Evolutionary conservation across 202 grass and related monocot genomes (phyloP).

Genomic region (Musa balbisiana): DNA sequence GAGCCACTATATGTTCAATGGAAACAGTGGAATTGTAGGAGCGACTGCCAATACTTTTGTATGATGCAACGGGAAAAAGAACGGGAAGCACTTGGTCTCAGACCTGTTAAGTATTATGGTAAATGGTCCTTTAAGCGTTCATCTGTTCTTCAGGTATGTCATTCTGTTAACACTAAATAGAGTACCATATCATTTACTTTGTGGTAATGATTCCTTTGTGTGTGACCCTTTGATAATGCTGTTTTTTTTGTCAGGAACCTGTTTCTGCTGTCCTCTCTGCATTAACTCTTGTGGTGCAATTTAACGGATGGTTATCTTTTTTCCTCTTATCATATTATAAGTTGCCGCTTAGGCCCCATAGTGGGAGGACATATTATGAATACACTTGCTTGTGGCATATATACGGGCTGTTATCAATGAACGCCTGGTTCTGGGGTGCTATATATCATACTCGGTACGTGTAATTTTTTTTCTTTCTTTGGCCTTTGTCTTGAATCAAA

Average conservation of each 20-base stretch:
- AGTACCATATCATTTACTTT: too few species aligned
- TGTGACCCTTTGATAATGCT: not conserved
- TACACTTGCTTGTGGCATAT: slow-evolving; percentile 87
- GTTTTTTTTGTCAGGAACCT: slow-evolving; percentile 48
- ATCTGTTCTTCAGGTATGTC: slow-evolving; percentile 89
- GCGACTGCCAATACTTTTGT: slow-evolving; percentile 79
- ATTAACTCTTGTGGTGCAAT: slow-evolving; percentile 68
- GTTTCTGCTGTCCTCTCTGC: slow-evolving; percentile 72
- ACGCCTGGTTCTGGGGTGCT: slow-evolving; percentile 90
- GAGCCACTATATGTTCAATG: slow-evolving; percentile 76
- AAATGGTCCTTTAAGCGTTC: slow-evolving; percentile 79
- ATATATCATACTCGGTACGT: slow-evolving; percentile 86
- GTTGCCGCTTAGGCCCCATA: slow-evolving; percentile 61
- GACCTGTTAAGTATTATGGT: slow-evolving; percentile 68
- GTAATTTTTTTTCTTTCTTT: not conserved
- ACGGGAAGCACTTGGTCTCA: slow-evolving; percentile 46
- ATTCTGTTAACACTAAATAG: not conserved
- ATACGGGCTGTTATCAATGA: slow-evolving; percentile 71
- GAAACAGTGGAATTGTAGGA: slow-evolving; percentile 96
- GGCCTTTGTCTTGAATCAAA: not conserved
- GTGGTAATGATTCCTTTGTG: too few species aligned
- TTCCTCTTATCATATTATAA: slow-evolving; percentile 80
- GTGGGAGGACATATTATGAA: slow-evolving; percentile 68
- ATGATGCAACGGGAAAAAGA: slow-evolving; percentile 85
- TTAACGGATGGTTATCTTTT: slow-evolving; percentile 90